These are phyloP conservation scores for Volvox africanus DNA, from an alignment of 139 green algal species.

Conservation along the genomic window DNA sequence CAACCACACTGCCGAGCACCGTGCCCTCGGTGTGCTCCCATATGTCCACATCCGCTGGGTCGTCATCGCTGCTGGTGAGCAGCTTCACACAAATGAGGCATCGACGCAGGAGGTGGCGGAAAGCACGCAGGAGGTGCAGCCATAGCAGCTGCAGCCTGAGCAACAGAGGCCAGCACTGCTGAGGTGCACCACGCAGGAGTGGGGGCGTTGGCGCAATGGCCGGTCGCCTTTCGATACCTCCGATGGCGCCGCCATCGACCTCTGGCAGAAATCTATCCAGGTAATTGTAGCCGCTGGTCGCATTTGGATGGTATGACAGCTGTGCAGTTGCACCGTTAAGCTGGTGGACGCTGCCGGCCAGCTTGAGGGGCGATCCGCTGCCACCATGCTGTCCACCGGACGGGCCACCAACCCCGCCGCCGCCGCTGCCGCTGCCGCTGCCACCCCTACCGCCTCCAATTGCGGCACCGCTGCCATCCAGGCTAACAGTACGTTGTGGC, in stretches of 20 bases:
- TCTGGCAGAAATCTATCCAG: background rate
- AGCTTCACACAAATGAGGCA: constrained; percentile 44
- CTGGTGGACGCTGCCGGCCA: background rate
- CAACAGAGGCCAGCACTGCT: background rate
- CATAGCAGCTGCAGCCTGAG: background rate
- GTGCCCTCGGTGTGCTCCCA: constrained; percentile 48
- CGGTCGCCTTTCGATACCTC: background rate
- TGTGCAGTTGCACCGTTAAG: background rate
- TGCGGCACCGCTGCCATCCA: background rate
- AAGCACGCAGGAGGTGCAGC: background rate
- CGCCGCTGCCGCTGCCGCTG: background rate
- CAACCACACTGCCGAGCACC: background rate
- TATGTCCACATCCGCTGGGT: constrained; percentile 49
- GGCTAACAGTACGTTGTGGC: background rate
- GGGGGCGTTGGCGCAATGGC: background rate
- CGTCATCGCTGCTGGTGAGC: constrained; percentile 40
- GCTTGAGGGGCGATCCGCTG: background rate
- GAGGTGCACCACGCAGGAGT: background rate
- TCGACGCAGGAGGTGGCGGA: background rate
- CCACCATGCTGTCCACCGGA: too few relatives aligned
- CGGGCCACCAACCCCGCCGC: background rate
- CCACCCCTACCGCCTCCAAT: background rate
- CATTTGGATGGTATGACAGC: background rate
- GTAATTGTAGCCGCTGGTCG: background rate
- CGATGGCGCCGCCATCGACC: background rate